Base-by-base conservation (phyloP, 1,284 basidiomycete species). In the Marasmius tenuissimus region DNA sequence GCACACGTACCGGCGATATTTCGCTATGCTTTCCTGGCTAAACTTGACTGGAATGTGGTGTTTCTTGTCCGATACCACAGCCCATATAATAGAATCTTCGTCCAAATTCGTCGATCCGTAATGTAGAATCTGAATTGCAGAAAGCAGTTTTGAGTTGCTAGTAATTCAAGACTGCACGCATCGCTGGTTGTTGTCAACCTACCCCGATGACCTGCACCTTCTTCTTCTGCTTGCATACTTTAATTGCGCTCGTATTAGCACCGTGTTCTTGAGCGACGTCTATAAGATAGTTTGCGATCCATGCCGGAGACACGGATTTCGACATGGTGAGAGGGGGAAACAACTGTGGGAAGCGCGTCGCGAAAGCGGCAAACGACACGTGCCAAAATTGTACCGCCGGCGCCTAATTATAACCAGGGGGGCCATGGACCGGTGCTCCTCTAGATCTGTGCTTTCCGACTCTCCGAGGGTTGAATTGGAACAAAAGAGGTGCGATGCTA, bases 121-220 rank as follows among this genome's bases (percentile, higher is more conserved):
- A 14, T 76, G 77, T 35, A 81, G 66, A 60, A 79, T 71, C 79
- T 76, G 51, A 10, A 27, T 27, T 27, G 27, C 27, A 27, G 66
- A 37, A 40, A 38, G 40, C n/a, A 55, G 22, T 12, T 47, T 16
- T 39, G 35, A n/a, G 20, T 39, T 20, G 18, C n/a, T 6, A 47
- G 59, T 18, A 34, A 39, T 47, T 58, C 57, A 63, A 37, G 27
- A 52, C 18, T 38, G 6, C 57, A 57, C 40, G 6, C 57, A 57
- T 27, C 5, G 18, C 14, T 18, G 18, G 48, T 20, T 9, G n/a
- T 42, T n/a, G 40, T 45, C 27, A 63, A 47, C 71, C 18, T 65
- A 83, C 87, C 72, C 87, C 80, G 54, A 79, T 75, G 14, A 89
- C 71, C 61, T 88, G 87, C 1, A 81, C 82, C 65, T 77, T 85